Conservation (phyloP, 2,329 filamentous ascomycete species). For the Diaporthe australafricana region DNA sequence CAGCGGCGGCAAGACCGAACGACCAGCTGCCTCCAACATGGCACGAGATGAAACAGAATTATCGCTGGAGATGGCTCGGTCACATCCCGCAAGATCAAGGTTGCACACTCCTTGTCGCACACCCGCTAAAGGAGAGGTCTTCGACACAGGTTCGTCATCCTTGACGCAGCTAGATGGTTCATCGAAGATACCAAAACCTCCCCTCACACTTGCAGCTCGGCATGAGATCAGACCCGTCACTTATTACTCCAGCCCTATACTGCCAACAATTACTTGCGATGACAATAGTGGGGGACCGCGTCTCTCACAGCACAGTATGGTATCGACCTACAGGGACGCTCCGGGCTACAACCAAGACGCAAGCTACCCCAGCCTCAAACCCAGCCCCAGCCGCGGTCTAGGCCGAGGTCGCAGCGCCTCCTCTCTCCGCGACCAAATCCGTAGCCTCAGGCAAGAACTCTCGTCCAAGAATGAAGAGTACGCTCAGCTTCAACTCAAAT, state of each 20-base stretch:
- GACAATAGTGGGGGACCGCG: neutral
- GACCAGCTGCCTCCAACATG: neutral
- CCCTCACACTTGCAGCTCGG: conserved; percentile 10
- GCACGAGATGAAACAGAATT: neutral
- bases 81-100: neutral
- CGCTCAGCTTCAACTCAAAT: conserved; percentile 27
- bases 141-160: neutral
- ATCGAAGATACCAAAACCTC: neutral
- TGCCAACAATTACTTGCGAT: neutral
- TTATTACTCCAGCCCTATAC: conserved; percentile 24
- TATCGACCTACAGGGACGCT: neutral
- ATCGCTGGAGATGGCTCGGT: neutral
- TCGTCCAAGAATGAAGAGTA: conserved; percentile 33
- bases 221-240: conserved; percentile 15
- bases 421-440: conserved; percentile 36
- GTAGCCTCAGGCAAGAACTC: conserved; percentile 32
- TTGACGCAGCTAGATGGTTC: conserved; percentile 29
- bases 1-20: neutral
- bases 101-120: conserved; percentile 24
- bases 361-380: neutral
- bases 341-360: neutral
- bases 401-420: conserved; percentile 28
- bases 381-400: conserved; percentile 11
- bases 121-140: conserved; percentile 15
- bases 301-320: conserved; percentile 20